These are phyloP conservation scores for Chalaropsis thielavioides DNA, from an alignment of 2,329 filamentous ascomycete species.

Conservation along the genomic window DNA sequence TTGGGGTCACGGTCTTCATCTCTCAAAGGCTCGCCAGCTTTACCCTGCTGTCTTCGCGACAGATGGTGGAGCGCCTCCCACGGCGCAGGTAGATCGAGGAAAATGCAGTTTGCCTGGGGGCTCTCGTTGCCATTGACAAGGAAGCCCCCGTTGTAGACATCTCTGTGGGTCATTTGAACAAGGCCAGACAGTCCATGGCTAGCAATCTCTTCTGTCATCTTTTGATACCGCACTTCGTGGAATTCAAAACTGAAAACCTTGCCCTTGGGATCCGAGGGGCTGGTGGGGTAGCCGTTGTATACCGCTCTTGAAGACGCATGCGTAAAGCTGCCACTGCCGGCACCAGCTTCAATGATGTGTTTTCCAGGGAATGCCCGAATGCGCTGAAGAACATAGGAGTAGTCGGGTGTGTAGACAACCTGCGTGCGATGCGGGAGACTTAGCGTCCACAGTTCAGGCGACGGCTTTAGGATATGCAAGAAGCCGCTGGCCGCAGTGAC, in stretches of 20 bases:
- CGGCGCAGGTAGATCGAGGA: slow-evolving; percentile 67
- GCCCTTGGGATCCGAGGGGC: slow-evolving; percentile 36
- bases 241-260: slow-evolving; percentile 75
- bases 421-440: slow-evolving; percentile 71
- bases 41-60: slow-evolving; percentile 34
- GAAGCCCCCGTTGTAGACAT: slow-evolving; percentile 67
- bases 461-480: slow-evolving; percentile 62
- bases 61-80: slow-evolving; percentile 68
- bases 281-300: slow-evolving; percentile 52
- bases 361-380: slow-evolving; percentile 60
- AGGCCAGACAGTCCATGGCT: slow-evolving; percentile 50
- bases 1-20: slow-evolving; percentile 20
- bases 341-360: slow-evolving; percentile 64
- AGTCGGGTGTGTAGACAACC: slow-evolving; percentile 76
- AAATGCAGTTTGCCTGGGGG: slow-evolving; percentile 37
- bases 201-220: slow-evolving; percentile 54
- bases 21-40: slow-evolving; percentile 24
- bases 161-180: slow-evolving; percentile 60
- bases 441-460: slow-evolving; percentile 69
- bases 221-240: slow-evolving; percentile 55
- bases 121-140: slow-evolving; percentile 23
- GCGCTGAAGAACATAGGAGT: slow-evolving; percentile 68
- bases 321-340: slow-evolving; percentile 71
- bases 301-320: slow-evolving; percentile 64
- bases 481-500: slow-evolving; percentile 52